Evolutionary conservation across 805 yeast genomes (phyloP).

Genomic region (Candida michaelii): DNA sequence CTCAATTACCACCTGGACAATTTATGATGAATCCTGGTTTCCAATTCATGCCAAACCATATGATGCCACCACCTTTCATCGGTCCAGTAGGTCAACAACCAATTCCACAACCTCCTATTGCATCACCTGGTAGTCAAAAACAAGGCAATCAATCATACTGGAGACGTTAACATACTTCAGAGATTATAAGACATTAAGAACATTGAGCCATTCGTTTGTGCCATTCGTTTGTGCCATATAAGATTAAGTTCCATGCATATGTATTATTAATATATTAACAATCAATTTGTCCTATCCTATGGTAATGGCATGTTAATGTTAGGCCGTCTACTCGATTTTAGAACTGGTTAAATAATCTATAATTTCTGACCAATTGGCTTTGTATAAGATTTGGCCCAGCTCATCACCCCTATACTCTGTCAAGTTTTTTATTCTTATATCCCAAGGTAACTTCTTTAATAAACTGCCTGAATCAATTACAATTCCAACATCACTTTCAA

Average conservation of each 20-base stretch:
- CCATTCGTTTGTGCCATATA: no score
- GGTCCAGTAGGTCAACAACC: constrained; percentile 2
- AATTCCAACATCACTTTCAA: constrained; percentile 48
- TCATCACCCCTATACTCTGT: background rate
- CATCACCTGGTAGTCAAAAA: constrained; percentile 2
- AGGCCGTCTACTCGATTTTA: no score
- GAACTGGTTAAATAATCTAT: background rate
- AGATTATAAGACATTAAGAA: background rate
- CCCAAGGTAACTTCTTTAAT: constrained; percentile 18
- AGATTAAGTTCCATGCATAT: constrained; percentile 4
- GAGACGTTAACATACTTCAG: background rate
- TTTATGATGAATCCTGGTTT: constrained; percentile 5
- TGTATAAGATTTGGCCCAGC: background rate
- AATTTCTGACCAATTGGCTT: constrained; percentile 3
- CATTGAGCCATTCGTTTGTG: background rate
- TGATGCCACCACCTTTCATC: constrained; percentile 4
- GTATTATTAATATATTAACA: background rate
- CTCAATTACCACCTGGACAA: constrained; percentile 2
- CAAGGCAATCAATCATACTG: background rate
- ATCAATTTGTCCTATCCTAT: no score
- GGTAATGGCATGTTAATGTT: no score
- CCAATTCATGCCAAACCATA: constrained; percentile 5
- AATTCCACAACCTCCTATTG: background rate
- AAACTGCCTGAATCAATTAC: constrained; percentile 42
- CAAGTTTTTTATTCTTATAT: background rate